Percentiles rank a stretch among this genome's conserved stretches.
phyloP scores from a whole-genome alignment of 495 filamentous ascomycete species.

The Penicillium macrosclerotiorum region DNA sequence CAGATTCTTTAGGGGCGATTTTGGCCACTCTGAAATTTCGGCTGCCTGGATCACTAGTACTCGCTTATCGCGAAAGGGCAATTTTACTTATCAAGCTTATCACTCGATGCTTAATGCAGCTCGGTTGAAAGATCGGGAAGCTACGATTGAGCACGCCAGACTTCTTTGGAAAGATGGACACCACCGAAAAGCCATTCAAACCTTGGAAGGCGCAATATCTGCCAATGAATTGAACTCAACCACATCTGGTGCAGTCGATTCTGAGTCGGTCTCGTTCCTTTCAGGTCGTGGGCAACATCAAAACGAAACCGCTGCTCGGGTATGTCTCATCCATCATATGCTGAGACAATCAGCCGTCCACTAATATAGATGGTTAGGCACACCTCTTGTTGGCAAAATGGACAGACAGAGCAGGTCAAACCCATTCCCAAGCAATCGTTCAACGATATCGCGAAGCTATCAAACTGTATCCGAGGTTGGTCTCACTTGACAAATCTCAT shows the following conservation, averaged over 20 bases:
- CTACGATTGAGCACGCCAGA: constrained; percentile 87
- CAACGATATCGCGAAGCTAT: constrained; percentile 74
- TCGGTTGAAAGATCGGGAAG: constrained; percentile 75
- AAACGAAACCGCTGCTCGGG: constrained; percentile 47
- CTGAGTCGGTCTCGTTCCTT: constrained; percentile 28
- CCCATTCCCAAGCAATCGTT: constrained; percentile 72
- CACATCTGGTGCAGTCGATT: constrained; percentile 44
- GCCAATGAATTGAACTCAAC: constrained; percentile 62
- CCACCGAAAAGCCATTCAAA: constrained; percentile 92
- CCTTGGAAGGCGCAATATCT: constrained; percentile 77
- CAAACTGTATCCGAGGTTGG: constrained; percentile 44
- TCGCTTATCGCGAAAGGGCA: constrained; percentile 79
- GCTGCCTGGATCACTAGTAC: constrained; percentile 84
- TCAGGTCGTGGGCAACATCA: constrained; percentile 40
- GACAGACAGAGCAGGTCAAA: constrained; percentile 90
- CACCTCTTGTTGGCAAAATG: constrained; percentile 92
- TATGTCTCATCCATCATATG: constrained; percentile 11
- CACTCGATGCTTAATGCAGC: constrained; percentile 90
- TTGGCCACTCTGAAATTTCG: constrained; percentile 68
- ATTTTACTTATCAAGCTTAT: constrained; percentile 80
- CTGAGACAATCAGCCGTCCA: neutral
- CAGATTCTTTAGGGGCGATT: constrained; percentile 32
- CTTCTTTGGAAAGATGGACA: constrained; percentile 94
- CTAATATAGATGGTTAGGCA: constrained; percentile 43
- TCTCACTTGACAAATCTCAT: neutral